Base-by-base conservation (phyloP, 129 eudicot species). In the Apium graveolens region DNA sequence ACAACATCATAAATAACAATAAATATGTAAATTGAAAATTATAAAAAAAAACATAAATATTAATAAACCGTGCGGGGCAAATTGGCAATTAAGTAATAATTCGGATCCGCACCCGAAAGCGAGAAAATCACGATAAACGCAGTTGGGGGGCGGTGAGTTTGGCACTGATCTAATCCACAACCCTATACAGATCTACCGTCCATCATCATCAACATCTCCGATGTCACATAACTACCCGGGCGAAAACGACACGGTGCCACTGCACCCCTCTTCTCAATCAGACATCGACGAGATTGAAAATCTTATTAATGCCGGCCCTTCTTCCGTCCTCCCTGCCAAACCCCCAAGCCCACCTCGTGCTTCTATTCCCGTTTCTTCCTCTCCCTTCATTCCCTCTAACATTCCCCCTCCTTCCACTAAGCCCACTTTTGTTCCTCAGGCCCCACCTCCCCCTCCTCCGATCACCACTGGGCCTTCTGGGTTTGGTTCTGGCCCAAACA, bases 251-350 rank as follows among this genome's bases (percentile, higher is more conserved):
- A 93, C 97, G 74, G 82, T 89, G 48, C 97, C 98, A 10, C 88
- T 93, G 34, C 91, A 93, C 87, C 82, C 88, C 11, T 70, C 91
- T 48, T 93, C 98, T 71, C 98, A 93, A 81, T 93, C 98, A 69
- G 97, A 93, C 96, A 93, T 93, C 68, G 98, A 93, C 81, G 97
- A 93, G 92, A 91, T 93, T 83, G 97, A 93, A 73, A 88, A 87
- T 81, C 98, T 91, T 29, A 91, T 93, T 84, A 66, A 91, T 79
- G 78, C 84, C 46, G 80, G 76, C 20, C 87, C 95, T 35, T 71
- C 90, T 71, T 32, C 96, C 63, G 96, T 90, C 83, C 93, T 83
- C 63, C 92, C 98, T 11, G 96, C 98, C 29, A 92, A 89, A 26
- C 91, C 97, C 7, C 96, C 93, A 0, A 80, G 88, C 7, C 96